phyloP scores from a whole-genome alignment of 176 grass and related monocot species.

The Oryza coarctata region DNA sequence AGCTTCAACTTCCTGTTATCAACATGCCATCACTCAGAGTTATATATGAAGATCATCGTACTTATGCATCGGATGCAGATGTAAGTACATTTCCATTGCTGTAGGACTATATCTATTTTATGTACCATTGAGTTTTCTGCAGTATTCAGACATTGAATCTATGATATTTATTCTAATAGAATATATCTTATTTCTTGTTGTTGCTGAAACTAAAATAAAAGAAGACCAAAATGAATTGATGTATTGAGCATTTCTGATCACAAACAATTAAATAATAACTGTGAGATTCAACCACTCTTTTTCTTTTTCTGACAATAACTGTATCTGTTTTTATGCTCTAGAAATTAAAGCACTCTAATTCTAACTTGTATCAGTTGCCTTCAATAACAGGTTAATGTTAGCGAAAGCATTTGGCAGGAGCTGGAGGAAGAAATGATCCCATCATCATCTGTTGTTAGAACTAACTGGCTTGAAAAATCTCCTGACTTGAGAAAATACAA shows the following conservation, averaged over 20 bases:
- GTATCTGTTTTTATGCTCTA: neutral
- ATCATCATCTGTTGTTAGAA: constrained; percentile 65
- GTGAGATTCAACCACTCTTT: neutral
- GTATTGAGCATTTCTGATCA: neutral
- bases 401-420: constrained; percentile 83
- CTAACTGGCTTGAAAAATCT: constrained; percentile 94
- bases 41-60: constrained; percentile 88
- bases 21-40: constrained; percentile 86
- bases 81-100: constrained; percentile 54
- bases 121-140: constrained; percentile 19
- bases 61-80: constrained; percentile 85
- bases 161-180: constrained; percentile 2
- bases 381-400: constrained; percentile 66
- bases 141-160: constrained; percentile 22
- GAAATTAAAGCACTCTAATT: constrained; percentile 12
- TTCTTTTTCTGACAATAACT: neutral
- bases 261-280: neutral
- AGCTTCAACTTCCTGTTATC: constrained; percentile 88
- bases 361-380: constrained; percentile 44
- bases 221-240: neutral
- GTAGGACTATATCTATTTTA: constrained; percentile 24
- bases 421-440: constrained; percentile 99
- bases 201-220: neutral
- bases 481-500: constrained; percentile 63
- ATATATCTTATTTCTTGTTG: neutral